A percentile compares a stretch with the other conserved stretches of the same genome.
Conservation (phyloP, 306 rosid genomes). For the Vigna trinervia region DNA sequence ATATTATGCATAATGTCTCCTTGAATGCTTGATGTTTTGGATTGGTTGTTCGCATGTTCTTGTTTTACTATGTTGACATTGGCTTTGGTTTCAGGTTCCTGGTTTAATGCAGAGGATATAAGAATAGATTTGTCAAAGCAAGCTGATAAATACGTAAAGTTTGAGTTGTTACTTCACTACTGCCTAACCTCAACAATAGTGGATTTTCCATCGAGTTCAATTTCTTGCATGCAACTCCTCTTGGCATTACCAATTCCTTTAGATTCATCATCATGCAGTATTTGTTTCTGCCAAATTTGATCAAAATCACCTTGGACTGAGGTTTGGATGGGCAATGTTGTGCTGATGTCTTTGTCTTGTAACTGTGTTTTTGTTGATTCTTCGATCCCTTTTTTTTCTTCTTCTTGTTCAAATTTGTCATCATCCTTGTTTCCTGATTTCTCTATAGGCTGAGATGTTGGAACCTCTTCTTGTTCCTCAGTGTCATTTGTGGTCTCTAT, state of each 20-base stretch:
- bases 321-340: not conserved
- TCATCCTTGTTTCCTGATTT: not conserved
- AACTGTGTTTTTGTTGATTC: not conserved
- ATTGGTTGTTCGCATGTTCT: not conserved
- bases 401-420: not conserved
- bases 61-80: not conserved
- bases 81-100: not conserved
- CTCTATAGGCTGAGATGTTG: not conserved
- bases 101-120: not conserved
- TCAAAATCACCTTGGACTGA: not conserved
- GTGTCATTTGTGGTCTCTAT: not conserved
- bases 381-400: not conserved
- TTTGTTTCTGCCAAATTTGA: not conserved
- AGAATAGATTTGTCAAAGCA: not conserved
- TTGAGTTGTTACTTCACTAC: not conserved
- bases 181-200: conserved; percentile 8
- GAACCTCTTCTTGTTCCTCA: not conserved
- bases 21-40: not conserved
- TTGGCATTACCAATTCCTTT: too few species aligned
- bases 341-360: not conserved
- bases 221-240: not conserved
- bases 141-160: too few species aligned
- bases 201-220: not conserved
- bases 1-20: not conserved
- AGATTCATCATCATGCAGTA: not conserved